Percentiles rank a stretch among this genome's conserved stretches.
These are phyloP conservation scores for Kluyveromyces siamensis DNA, from an alignment of 805 yeast species.

Conservation along the genomic window DNA sequence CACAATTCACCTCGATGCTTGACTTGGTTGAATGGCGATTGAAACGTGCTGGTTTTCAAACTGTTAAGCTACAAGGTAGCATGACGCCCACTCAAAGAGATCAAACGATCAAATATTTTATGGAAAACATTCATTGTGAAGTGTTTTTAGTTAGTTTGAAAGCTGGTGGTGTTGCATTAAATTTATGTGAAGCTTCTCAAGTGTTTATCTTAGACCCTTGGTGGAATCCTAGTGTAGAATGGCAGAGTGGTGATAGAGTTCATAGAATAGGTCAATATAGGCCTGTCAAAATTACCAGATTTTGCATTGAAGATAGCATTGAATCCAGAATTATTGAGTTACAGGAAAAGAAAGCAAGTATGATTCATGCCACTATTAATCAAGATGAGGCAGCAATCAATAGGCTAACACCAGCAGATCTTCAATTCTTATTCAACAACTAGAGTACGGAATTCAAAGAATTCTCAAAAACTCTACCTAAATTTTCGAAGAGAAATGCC, in stretches of 20 bases:
- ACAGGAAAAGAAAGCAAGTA: constrained; percentile 95
- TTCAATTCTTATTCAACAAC: constrained; percentile 88
- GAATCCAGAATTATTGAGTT: constrained; percentile 92
- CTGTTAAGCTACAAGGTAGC: constrained; percentile 90
- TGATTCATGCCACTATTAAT: constrained; percentile 95
- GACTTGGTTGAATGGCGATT: constrained; percentile 95
- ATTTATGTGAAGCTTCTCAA: constrained; percentile 93
- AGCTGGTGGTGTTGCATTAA: constrained; percentile 98
- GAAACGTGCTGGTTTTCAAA: constrained; percentile 88
- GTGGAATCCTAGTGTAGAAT: constrained; percentile 99
- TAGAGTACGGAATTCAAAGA: constrained; percentile 20
- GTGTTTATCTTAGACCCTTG: constrained; percentile 95
- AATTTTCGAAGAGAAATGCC: too few relatives aligned
- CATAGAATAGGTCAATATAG: constrained; percentile 95
- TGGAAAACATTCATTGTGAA: constrained; percentile 89
- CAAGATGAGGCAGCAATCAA: constrained; percentile 87
- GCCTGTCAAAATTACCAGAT: constrained; percentile 86
- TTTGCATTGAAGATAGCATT: constrained; percentile 93
- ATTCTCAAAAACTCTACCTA: too few relatives aligned
- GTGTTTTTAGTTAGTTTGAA: constrained; percentile 89
- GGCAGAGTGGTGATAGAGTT: constrained; percentile 97
- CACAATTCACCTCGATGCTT: constrained; percentile 94
- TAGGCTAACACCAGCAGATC: constrained; percentile 83
- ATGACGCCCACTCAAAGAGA: constrained; percentile 97
- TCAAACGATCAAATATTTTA: constrained; percentile 78